Conservation (phyloP, 1,139 yeast genomes). For the Candida albicans region DNA sequence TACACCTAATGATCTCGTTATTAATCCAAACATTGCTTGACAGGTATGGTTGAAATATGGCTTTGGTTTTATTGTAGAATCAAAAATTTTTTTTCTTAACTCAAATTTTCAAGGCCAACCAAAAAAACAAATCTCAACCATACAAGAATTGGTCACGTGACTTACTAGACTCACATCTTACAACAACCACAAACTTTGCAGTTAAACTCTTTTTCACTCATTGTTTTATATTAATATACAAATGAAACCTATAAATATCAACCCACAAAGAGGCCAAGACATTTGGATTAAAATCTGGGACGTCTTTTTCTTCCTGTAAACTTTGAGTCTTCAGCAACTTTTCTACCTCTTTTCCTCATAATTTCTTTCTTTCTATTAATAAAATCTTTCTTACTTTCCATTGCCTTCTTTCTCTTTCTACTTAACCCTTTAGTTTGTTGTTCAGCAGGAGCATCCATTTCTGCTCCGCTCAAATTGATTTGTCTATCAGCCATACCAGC, state of each 20-base stretch:
- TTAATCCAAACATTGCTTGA: slow-evolving; percentile 19
- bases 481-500: slow-evolving; percentile 77
- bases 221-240: no score
- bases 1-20: slow-evolving; percentile 14
- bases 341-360: slow-evolving; percentile 87
- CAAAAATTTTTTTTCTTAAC: neutral
- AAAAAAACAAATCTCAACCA: no score
- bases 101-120: no score
- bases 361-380: slow-evolving; percentile 90
- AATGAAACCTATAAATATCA: no score
- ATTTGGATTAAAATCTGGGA: slow-evolving; percentile 58
- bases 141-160: no score
- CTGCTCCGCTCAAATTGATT: slow-evolving; percentile 75
- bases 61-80: no score
- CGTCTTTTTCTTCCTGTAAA: slow-evolving; percentile 94
- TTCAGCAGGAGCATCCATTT: slow-evolving; percentile 58
- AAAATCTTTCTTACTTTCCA: slow-evolving; percentile 77
- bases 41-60: no score
- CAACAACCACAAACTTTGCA: no score
- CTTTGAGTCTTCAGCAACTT: slow-evolving; percentile 85
- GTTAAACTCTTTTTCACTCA: no score
- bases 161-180: no score
- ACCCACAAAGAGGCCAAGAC: neutral
- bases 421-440: slow-evolving; percentile 40
- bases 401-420: slow-evolving; percentile 52